Base-by-base conservation (phyloP, 805 yeast species). In the Monosporozyma aquatica region DNA sequence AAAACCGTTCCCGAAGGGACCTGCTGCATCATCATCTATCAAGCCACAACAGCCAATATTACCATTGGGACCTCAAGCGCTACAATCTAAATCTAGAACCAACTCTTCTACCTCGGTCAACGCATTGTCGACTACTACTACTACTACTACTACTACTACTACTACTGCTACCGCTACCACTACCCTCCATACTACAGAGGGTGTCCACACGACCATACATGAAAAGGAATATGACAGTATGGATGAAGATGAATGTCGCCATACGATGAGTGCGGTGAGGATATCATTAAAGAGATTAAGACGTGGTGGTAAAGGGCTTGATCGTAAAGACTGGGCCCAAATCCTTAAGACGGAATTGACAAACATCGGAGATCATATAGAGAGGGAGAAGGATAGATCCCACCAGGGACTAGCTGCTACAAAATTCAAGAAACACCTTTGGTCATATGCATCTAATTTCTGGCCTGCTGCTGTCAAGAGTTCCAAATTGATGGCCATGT, bases 401-500 rank as follows among this genome's bases (percentile, higher is more conserved):
- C 6, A 18, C 2, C 23, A 32, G 5, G 35, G 23, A 4, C 3
- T 32, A 7, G 14, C 35, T 9, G 23, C 35, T 5, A 47, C 47
- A 2, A 53, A 53, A 48, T 49, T 13, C 7, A 67, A 69, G 44
- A 80, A 74, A 56, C 92, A 86, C 53, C 63, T 87, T 45, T 87
- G 96, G 95, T 75, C 83, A 24, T 86, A 81, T 59, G 86, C 92
- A 4, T 72, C 87, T 17, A 72, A 75, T 42, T 87, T 78, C 65
- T 87, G 96, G 96, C 96, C 96, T 2, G 83, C 78, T 3, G 74
- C 75, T 47, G 95, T 80, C n/a, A 76, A 82, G 33, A 80, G 90
- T 46, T 62, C 69, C 29, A 82, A 82, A 64, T 75, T 87, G 47
- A 71, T 72, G 55, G 79, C 75, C 24, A 87, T 87, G 95, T 87